Base-by-base conservation (phyloP, 2,329 filamentous ascomycete species). In the Neopestalotiopsis sp. region DNA sequence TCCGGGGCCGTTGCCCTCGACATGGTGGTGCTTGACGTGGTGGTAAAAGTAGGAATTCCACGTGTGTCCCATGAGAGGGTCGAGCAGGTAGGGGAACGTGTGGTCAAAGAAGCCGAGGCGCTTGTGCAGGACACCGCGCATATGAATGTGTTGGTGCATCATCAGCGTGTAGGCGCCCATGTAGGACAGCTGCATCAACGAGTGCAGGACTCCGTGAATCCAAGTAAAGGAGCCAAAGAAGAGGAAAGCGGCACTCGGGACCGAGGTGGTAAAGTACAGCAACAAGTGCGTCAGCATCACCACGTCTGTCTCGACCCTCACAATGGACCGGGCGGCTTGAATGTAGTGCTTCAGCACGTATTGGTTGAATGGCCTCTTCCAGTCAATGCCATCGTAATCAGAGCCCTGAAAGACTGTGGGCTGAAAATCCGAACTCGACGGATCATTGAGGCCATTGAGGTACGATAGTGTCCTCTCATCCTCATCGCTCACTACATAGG, bases 41-140 rank as follows among this genome's bases (percentile, higher is more conserved):
- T 95, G 93, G 76, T 94, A 95, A 78, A 88, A 95, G 81, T 95
- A 95, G 1, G 90, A 91, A 80, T 95, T 94, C 92, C 92, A 94
- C 0, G 92, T 94, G 75, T 95, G 93, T 12, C 93, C 93, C 88
- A 94, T 92, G 68, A 95, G 80, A 0, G 92, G 92, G 73, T 94
- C 91, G 12, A 89, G 83, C 56, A 95, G 78, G 76, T 94, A 95
- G 0, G 93, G 93, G 73, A 94, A 95, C 1, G 85, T 66, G 5
- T 80, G 76, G 75, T 95, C 93, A 69, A 95, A 79, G 38, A 85
- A 75, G 42, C 81, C 80, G 66, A 86, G 88, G 7, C 81, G 77
- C 74, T 87, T 88, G 30, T 83, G 80, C 45, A 95, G 80, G 3
- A 95, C 84, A 17, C 93, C 93, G 60, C 90, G 86, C 83, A 90